Conservation (phyloP, 345 rosid species). For the Hevea brasiliensis region DNA sequence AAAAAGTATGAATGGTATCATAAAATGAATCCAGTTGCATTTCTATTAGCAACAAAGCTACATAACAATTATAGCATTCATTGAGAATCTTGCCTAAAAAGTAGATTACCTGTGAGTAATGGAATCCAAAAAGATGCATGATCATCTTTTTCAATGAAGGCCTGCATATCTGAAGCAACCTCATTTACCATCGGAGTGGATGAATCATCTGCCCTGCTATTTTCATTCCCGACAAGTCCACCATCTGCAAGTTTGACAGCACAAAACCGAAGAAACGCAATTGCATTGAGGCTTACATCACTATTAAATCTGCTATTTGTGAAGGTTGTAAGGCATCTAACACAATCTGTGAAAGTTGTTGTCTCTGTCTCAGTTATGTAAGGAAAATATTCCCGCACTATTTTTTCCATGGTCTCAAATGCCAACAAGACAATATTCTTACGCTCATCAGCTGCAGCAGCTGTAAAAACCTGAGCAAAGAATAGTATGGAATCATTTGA, state of each 20-base stretch:
- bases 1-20: not conserved
- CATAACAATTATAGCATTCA: too few species aligned
- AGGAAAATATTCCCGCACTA: constrained; percentile 88
- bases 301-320: constrained; percentile 81
- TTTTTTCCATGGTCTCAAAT: constrained; percentile 93
- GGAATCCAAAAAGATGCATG: constrained; percentile 90
- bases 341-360: constrained; percentile 86
- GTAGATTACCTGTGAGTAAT: constrained; percentile 71
- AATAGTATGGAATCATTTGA: constrained; percentile 7
- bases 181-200: constrained; percentile 27
- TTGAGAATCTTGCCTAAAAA: not conserved
- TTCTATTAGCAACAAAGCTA: constrained; percentile 2
- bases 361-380: constrained; percentile 95
- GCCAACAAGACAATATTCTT: constrained; percentile 84
- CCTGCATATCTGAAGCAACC: constrained; percentile 38
- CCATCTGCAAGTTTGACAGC: constrained; percentile 93
- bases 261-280: constrained; percentile 93
- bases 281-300: constrained; percentile 94
- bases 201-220: constrained; percentile 45
- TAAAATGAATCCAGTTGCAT: not conserved
- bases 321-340: constrained; percentile 88
- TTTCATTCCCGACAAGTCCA: constrained; percentile 69
- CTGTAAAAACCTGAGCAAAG: constrained; percentile 64
- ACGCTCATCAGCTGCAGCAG: constrained; percentile 88
- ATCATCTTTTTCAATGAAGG: constrained; percentile 59